Evolutionary conservation across 345 rosid genomes (phyloP), one percentile per base, ranked within the genome.

Genomic region (Zanthoxylum bungeanum): DNA sequence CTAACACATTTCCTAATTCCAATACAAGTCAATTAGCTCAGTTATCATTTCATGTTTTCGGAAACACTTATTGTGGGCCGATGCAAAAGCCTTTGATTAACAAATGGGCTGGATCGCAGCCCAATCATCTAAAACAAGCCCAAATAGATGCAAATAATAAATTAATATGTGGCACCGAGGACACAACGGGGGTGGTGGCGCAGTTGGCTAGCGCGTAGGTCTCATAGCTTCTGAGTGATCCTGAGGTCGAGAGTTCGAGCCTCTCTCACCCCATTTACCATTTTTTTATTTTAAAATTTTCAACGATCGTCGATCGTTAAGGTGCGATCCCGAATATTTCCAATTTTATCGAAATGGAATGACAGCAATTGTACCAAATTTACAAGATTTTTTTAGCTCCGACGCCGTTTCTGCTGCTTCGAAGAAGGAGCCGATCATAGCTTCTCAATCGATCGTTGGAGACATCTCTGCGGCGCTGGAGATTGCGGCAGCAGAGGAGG

Each of bases 191-290:
- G 93, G 91, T 85, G 92, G 93, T 89, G 96, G 96, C 91, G 97
- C 97, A 93, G 96, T 93, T 93, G 97, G 93, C 88, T 91, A 91
- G 97, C 92, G 91, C 92, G 97, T 82, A 88, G 93, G 90, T 91
- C 98, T 91, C 98, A 93, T 91, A 85, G 93, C 96, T 85, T 58
- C 64, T 39, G 92, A 88, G 97, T 79, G 2, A 89, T 89, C 93
- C 96, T 87, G 93, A 89, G 92, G 96, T 93, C 89, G 98, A 88
- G 96, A 88, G 96, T 88, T 87, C 85, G 90, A 88, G 85, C 92
- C 96, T 88, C 90, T 89, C 97, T 91, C 96, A 86, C 87, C 96
- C 92, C 93, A 91, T 4, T 0, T 0, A 1, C 8, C 7, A 11
- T 8, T 50, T 9, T n/a, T 8, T 3, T 53, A 8, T 14, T 42